These are phyloP conservation scores for Aureobasidium pullulans DNA, from an alignment of 2,329 filamentous ascomycete species.

Conservation along the genomic window DNA sequence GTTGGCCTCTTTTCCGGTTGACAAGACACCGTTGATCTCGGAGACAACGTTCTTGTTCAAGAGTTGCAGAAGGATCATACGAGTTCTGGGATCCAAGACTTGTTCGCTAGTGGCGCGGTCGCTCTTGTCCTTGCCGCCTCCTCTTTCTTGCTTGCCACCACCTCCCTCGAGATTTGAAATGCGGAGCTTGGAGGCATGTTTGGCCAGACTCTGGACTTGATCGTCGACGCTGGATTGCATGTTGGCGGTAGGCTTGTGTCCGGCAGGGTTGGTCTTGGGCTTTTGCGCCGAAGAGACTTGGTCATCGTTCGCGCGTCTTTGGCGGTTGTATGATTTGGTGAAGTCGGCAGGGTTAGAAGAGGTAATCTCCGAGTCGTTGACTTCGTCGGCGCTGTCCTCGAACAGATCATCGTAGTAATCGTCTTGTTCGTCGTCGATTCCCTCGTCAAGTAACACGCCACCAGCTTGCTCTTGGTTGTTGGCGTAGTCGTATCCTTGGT, in stretches of 20 bases:
- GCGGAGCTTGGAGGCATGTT: constrained; percentile 78
- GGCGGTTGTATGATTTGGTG: constrained; percentile 83
- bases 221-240: constrained; percentile 75
- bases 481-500: constrained; percentile 24
- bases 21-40: constrained; percentile 90
- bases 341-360: constrained; percentile 58
- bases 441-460: constrained; percentile 1
- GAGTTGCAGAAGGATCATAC: constrained; percentile 93
- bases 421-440: constrained; percentile 43
- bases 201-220: constrained; percentile 75
- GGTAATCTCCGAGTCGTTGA: constrained; percentile 53
- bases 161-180: constrained; percentile 56
- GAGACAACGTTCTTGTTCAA: constrained; percentile 85
- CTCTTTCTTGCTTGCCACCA: constrained; percentile 38
- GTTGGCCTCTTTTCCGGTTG: constrained; percentile 96
- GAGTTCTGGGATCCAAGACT: constrained; percentile 85
- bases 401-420: constrained; percentile 56
- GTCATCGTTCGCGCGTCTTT: constrained; percentile 58
- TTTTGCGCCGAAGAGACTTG: constrained; percentile 45
- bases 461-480: constrained; percentile 18
- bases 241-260: constrained; percentile 63
- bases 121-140: constrained; percentile 71
- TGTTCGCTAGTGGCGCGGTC: constrained; percentile 92
- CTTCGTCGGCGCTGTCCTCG: constrained; percentile 46
- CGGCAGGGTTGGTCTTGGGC: constrained; percentile 64